Base-by-base conservation (phyloP, 495 filamentous ascomycete genomes). In the Penicillium malachiteum region DNA sequence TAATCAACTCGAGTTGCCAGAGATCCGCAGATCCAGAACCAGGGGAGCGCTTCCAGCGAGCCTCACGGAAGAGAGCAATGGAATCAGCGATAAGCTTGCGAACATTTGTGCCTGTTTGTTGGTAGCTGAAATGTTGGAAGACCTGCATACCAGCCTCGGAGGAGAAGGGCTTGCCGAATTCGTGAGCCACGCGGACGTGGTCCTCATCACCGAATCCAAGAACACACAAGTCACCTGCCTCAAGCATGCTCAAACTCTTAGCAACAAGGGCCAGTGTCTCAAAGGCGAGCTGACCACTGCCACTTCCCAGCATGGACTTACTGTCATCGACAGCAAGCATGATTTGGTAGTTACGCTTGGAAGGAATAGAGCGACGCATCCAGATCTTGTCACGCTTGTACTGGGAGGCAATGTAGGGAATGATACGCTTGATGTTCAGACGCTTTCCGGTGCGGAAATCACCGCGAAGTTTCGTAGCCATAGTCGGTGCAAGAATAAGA, bases 371-470 rank as follows among this genome's bases (percentile, higher is more conserved):
- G 47, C 95, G 84, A 9, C 95, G 86, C 89, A 97, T 95, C 95
- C 95, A 99, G 73, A 99, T 99, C 76, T 97, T 97, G 81, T 99
- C 95, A 55, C 93, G 89, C 81, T 96, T 97, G 81, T 96, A 99
- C 57, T 87, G 83, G 3, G 90, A 95, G 4, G 95, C 95, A 59
- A 99, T 97, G 75, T 97, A 99, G 0, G 95, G 93, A 60, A 99
- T 97, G 72, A 99, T 99, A 45, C 92, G 89, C 70, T 96, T 96
- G 76, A 99, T 95, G 72, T 97, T 97, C 60, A 99, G 89, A 1
- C 95, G 89, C 68, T 99, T 97, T 49, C 95, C 95, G 0, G 95
- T 97, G 63, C 93, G 89, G 81, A 94, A 97, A 68, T 96, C 91
- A 56, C 95, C 95, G 2, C 93, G 91, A 63, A 97, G 87, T 66